Evolutionary conservation across 306 rosid genomes (phyloP).

Genomic region (Trifolium fragiferum): DNA sequence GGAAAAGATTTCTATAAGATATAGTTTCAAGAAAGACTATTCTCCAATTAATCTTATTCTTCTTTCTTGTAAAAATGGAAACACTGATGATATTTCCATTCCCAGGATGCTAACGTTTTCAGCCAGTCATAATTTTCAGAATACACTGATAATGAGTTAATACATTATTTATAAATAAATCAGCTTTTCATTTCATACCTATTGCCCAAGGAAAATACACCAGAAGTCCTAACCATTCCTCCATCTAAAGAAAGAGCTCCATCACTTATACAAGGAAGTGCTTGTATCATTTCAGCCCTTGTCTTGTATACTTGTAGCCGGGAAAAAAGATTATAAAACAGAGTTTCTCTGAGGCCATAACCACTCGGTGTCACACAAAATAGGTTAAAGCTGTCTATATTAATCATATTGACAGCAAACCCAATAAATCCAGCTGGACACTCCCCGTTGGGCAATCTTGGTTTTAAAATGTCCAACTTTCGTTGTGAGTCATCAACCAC

Average conservation of each 20-base stretch:
- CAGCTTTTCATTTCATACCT: constrained; percentile 56
- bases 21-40: constrained; percentile 25
- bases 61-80: constrained; percentile 12
- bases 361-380: constrained; percentile 68
- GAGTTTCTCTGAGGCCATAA: constrained; percentile 80
- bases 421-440: constrained; percentile 83
- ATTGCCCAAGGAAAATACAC: constrained; percentile 70
- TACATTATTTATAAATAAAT: constrained; percentile 11
- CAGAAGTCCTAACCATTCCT: constrained; percentile 68
- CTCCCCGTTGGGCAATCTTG: constrained; percentile 78
- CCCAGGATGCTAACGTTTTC: constrained; percentile 5
- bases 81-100: constrained; percentile 2
- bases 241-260: constrained; percentile 97
- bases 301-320: constrained; percentile 84
- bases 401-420: constrained; percentile 87
- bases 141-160: constrained; percentile 5
- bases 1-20: constrained; percentile 37
- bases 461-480: constrained; percentile 80
- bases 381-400: constrained; percentile 58
- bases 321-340: constrained; percentile 79
- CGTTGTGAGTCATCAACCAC: constrained; percentile 65
- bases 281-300: constrained; percentile 75
- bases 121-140: constrained; percentile 32
- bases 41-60: constrained; percentile 22
- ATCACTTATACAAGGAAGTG: constrained; percentile 77